A percentile compares a stretch with the other conserved stretches of the same genome.
phyloP scores from a whole-genome alignment of 116 monocot species.

The Trichopus zeylanicus region DNA sequence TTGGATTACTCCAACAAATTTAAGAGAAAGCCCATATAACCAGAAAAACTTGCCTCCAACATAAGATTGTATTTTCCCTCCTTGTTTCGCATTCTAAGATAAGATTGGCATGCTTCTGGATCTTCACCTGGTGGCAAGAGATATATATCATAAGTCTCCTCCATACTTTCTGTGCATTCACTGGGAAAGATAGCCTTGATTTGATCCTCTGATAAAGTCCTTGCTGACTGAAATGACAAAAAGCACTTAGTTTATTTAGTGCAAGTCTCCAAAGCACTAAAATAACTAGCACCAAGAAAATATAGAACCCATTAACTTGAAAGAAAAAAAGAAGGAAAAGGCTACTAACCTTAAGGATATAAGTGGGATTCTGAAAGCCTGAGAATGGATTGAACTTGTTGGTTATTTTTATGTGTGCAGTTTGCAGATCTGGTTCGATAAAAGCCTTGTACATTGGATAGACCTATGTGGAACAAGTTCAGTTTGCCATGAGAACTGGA shows the following conservation, averaged over 20 bases:
- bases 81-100: constrained; percentile 98
- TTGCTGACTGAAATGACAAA: constrained; percentile 64
- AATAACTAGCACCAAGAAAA: too few species aligned
- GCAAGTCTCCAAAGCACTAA: not conserved
- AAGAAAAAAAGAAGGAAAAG: constrained; percentile 2
- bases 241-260: constrained; percentile 11
- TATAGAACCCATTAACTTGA: not conserved
- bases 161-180: constrained; percentile 61
- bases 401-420: constrained; percentile 96
- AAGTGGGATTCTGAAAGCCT: constrained; percentile 98
- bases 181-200: constrained; percentile 67
- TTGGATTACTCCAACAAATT: not conserved
- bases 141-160: constrained; percentile 99
- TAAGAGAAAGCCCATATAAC: not conserved
- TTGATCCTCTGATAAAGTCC: constrained; percentile 44
- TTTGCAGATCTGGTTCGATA: constrained; percentile 95
- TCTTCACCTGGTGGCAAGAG: constrained; percentile 99
- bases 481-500: not conserved
- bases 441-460: constrained; percentile 99
- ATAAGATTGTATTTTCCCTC: constrained; percentile 99
- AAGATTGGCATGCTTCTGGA: constrained; percentile 97
- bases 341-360: constrained; percentile 89
- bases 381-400: constrained; percentile 99
- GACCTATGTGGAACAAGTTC: constrained; percentile 45
- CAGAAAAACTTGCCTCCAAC: constrained; percentile 78